Conservation (phyloP, 2,329 filamentous ascomycete genomes). For the Neonectria faginata region DNA sequence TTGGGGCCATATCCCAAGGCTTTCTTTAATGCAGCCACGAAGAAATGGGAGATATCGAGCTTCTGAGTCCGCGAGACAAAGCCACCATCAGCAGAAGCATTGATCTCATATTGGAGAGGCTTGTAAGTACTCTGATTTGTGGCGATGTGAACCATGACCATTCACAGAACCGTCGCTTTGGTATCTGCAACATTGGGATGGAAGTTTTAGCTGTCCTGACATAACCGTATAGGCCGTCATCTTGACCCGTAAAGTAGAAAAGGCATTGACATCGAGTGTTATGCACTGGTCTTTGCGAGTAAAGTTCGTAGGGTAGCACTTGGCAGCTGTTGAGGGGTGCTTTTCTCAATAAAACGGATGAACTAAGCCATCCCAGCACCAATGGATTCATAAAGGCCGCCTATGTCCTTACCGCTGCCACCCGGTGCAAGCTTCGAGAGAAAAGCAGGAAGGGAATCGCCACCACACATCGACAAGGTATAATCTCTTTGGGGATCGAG, state of each 20-base stretch:
- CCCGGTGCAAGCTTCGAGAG: slow-evolving; percentile 19
- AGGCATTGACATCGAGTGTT: slow-evolving; percentile 16
- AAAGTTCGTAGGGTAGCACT: slow-evolving; percentile 14
- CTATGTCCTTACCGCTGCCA: slow-evolving; percentile 15
- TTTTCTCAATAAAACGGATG: slow-evolving; percentile 18
- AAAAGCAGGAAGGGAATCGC: slow-evolving; percentile 1
- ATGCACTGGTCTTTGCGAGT: slow-evolving; percentile 15
- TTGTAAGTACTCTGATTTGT: slow-evolving; percentile 6
- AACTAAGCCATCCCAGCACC: slow-evolving; percentile 9
- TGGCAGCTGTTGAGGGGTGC: slow-evolving; percentile 10
- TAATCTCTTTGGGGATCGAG: slow-evolving; percentile 21
- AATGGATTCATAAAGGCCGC: slow-evolving; percentile 12
- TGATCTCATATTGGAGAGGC: slow-evolving; percentile 17
- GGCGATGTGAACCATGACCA: slow-evolving; percentile 6
- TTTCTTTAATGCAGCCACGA: slow-evolving; percentile 15
- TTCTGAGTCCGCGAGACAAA: slow-evolving; percentile 5
- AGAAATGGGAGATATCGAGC: slow-evolving; percentile 14
- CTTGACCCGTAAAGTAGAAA: slow-evolving; percentile 25
- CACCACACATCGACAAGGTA: slow-evolving; percentile 14
- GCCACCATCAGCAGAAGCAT: not conserved
- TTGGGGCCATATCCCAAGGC: slow-evolving; percentile 25
- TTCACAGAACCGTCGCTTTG: slow-evolving; percentile 8
- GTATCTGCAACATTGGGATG: slow-evolving; percentile 17
- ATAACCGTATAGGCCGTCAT: slow-evolving; percentile 17
- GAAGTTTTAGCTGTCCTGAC: slow-evolving; percentile 4